Base-by-base conservation (phyloP, 129 eudicot genomes). In the Helianthus tuberosus region DNA sequence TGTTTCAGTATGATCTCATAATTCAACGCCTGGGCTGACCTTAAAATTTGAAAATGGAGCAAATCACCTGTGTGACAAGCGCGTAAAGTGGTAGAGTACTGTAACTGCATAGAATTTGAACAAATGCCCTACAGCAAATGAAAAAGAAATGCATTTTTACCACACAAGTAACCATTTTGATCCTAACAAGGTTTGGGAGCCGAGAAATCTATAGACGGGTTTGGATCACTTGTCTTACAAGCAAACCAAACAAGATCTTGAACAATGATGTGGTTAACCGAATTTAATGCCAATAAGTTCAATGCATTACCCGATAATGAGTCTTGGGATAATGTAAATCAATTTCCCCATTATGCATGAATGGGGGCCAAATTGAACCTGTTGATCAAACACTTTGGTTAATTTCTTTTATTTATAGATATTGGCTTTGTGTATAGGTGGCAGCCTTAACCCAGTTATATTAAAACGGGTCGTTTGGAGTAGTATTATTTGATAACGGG, bases 61-160 rank as follows among this genome's bases (percentile, higher is more conserved):
- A 66, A 16, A 32, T 64, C 78, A 93, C 98, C 98, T 94, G 98
- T 67, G 98, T 90, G 10, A 94, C 98, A n/a, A 94, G 83, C 48
- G 97, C 98, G 46, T 94, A 94, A 68, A 94, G 96, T 6, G 97
- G 98, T 74, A 94, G 81, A 50, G 98, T 94, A 77, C 98, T 94
- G 63, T 90, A 94, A 72, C 98, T 90, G 82, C 98, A 94, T 64
- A 87, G 69, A 58, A 90, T 84, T 82, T 94, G 98, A 75, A 94
- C 89, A 71, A 94, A 76, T 4, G 87, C 96, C 80, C 98, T 94
- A 75, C 27, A 72, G 43, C n/a, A 15, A 52, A 20, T 6, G 4
- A 75, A 74, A 9, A n/a, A 9, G 12, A 9, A 48, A 20, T 13
- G 14, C 59, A 14, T 15, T 6, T 47, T 39, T 23, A 75, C 11